Conservation (phyloP, 352 stramenopile species). For the Pythium grandisporangium region DNA sequence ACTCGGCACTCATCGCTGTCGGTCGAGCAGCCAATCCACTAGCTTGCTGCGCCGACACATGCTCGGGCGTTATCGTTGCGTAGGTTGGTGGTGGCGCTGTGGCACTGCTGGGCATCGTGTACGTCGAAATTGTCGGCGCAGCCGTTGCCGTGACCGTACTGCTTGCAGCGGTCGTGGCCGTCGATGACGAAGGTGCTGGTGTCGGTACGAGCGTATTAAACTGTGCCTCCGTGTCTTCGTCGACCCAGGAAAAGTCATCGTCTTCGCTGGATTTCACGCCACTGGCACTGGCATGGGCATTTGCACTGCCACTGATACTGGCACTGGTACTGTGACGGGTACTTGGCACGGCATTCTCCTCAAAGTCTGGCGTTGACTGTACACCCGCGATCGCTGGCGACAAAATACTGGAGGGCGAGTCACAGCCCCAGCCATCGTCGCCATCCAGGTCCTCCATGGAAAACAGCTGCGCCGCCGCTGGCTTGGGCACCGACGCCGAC, state of each 20-base stretch:
- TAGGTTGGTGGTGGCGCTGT: neutral
- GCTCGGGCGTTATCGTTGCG: neutral
- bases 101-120: too few species aligned
- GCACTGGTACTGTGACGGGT: too few species aligned
- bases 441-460: conserved; percentile 60
- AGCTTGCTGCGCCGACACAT: neutral
- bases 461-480: conserved; percentile 30
- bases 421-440: conserved; percentile 63
- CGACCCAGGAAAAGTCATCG: conserved; percentile 39
- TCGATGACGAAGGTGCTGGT: neutral
- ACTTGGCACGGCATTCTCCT: too few species aligned
- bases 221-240: conserved; percentile 26
- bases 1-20: conserved; percentile 5
- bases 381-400: conserved; percentile 15
- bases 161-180: conserved; percentile 1
- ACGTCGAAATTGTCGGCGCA: too few species aligned
- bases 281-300: too few species aligned
- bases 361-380: too few species aligned
- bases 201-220: too few species aligned
- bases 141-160: conserved; percentile 11
- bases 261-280: conserved; percentile 7
- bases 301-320: too few species aligned
- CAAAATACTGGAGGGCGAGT: conserved; percentile 63
- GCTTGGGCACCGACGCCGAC: conserved; percentile 3
- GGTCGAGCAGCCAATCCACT: neutral